A percentile compares a stretch with the other conserved stretches of the same genome.
Evolutionary conservation across 2,329 filamentous ascomycete species (phyloP).

Genomic region (Epichloe gansuensis): DNA sequence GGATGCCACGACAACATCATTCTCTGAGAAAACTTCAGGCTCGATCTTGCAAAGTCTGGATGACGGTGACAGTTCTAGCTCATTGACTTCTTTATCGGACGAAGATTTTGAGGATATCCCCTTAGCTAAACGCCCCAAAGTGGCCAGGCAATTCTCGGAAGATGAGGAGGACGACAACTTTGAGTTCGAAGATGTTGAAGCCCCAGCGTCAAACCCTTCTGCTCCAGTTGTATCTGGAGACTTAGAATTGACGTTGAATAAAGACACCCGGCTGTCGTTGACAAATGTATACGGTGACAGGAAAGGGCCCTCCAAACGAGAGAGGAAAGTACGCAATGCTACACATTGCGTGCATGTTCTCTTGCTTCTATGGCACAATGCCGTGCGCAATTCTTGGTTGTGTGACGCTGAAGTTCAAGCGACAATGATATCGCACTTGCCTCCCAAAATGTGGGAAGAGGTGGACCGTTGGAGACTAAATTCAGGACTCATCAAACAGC

Average conservation of each 20-base stretch:
- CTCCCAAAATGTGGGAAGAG: constrained; percentile 55
- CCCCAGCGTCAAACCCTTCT: constrained; percentile 42
- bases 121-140: constrained; percentile 28
- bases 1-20: constrained; percentile 34
- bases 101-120: constrained; percentile 39
- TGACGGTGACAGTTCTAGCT: constrained; percentile 32
- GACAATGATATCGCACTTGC: constrained; percentile 61
- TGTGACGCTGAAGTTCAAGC: constrained; percentile 65
- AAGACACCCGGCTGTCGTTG: constrained; percentile 45
- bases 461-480: constrained; percentile 59
- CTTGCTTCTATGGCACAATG: constrained; percentile 78
- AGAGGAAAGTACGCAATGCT: constrained; percentile 61
- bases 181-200: constrained; percentile 50
- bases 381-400: constrained; percentile 71
- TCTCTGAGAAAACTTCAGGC: constrained; percentile 29
- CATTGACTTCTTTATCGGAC: constrained; percentile 42
- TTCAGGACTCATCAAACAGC: constrained; percentile 46
- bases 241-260: constrained; percentile 58
- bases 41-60: constrained; percentile 31
- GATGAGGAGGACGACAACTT: constrained; percentile 25
- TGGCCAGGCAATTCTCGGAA: constrained; percentile 9
- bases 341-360: constrained; percentile 88
- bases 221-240: constrained; percentile 46
- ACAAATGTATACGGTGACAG: constrained; percentile 51
- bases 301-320: constrained; percentile 76